Evolutionary conservation across 345 rosid species (phyloP), one percentile per base, ranked within the genome.

Genomic region (Noccaea bulbosa): DNA sequence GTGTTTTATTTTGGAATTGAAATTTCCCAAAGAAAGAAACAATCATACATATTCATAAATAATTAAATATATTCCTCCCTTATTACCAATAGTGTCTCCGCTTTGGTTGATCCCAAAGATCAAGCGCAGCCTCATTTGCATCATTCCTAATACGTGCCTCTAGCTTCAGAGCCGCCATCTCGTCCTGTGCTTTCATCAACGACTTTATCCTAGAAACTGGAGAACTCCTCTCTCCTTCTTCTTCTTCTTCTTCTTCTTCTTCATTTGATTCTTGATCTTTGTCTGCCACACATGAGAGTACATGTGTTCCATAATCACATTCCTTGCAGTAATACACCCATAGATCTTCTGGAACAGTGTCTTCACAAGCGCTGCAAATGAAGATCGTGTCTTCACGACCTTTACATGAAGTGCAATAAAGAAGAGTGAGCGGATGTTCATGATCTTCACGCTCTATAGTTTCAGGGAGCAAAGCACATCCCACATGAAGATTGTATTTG

Each of bases 281-380:
- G 20, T 62, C 33, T 12, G 35, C 69, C 63, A 11, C 12, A 14
- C 76, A 71, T 20, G 76, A 62, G 45, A 53, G 38, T 11, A 71
- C 76, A 52, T 71, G 69, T 6, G 67, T 60, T 10, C 65, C 76
- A 43, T 52, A 72, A 35, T 72, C 76, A n/a, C 76, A 63, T 44
- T 62, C 55, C 15, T 53, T 24, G 14, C 76, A 72, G 10, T 72
- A 35, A 54, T 63, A 72, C 27, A 72, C 76, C 76, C 76, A 72
- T 24, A 52, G 46, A 72, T 63, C 24, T 37, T 72, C 76, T 6
- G 56, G 7, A 22, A 72, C 10, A 34, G n/a, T 52, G 54, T 72
- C 70, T 63, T 44, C 34, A 61, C 61, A 72, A 43, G 55, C 40
- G 24, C 32, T 27, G 33, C 71, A 72, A 6, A 7, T 62, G 59